Evolutionary conservation across 108 stramenopile genomes (phyloP), one percentile per base, ranked within the genome.

Genomic region (Fistulifera solaris): DNA sequence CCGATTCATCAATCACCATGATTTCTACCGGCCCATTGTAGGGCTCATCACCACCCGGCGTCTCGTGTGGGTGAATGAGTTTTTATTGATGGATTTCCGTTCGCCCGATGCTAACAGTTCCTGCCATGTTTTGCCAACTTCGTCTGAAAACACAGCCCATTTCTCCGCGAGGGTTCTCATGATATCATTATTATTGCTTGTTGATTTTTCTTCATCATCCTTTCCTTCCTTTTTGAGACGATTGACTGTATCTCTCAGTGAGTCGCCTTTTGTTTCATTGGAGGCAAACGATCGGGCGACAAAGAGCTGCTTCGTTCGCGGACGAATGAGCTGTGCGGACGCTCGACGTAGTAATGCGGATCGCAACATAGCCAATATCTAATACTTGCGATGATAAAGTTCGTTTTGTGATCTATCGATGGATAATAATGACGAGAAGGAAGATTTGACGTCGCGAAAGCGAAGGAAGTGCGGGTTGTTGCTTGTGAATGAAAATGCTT

Each of bases 1-100:
- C 87, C 27, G 91, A 81, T 54, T 80, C 78, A 56, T 96, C 92
- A 55, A 98, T 94, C 27, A 95, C 73, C 93, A 96, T 90, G 48
- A 95, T 73, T 42, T 76, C 80, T 17, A 70, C 80, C 11, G 80
- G 68, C 7, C 93, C 93, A 44, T 76, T 81, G 65, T 90, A 94
- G 13, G 76, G 82, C 42, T 68, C 66, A 45, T 87, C 85, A 28
- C 81, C 76, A 21, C 70, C 76, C 2, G 46, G 63, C 16, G 68
- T 65, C 18, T 81, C 79, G 22, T 63, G 65, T 8, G 83, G 83
- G 40, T 65, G 68, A 25, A 93, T 56, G 41, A 35, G 31, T 78
- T 80, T 54, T 94, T 94, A 75, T 87, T 89, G 38, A 94, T 85
- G 52, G 75, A 72, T 46, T 78, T 78, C 31, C 80, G 75, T 39